A percentile compares a stretch with the other conserved stretches of the same genome.
phyloP scores from a whole-genome alignment of 768 basidiomycete species.

The Polyporus arcularius region DNA sequence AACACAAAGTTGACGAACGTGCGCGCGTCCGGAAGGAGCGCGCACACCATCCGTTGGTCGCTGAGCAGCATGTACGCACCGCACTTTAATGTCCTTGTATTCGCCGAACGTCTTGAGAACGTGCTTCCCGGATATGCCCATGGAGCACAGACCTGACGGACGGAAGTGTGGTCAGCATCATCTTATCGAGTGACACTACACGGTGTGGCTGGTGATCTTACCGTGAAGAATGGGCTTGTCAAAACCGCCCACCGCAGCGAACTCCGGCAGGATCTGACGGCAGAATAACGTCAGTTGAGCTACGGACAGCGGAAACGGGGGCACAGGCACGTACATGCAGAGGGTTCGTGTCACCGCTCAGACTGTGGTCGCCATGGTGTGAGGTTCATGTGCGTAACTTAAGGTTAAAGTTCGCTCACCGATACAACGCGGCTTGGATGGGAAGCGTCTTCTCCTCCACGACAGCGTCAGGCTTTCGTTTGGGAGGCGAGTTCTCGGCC shows the following conservation, averaged over 20 bases:
- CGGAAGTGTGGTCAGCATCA: not conserved
- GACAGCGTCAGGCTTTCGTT: slow-evolving; percentile 81
- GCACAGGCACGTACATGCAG: slow-evolving; percentile 62
- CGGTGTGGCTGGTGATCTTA: slow-evolving; percentile 19
- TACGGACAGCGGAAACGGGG: not conserved
- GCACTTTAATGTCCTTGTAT: slow-evolving; percentile 93
- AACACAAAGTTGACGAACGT: not conserved
- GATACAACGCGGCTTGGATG: slow-evolving; percentile 88
- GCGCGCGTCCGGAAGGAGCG: not conserved
- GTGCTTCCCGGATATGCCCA: slow-evolving; percentile 94
- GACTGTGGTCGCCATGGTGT: slow-evolving; percentile 39
- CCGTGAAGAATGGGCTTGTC: slow-evolving; percentile 86
- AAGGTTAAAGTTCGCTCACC: slow-evolving; percentile 45
- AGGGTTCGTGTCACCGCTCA: slow-evolving; percentile 92
- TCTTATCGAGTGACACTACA: not conserved
- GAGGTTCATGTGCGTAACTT: not conserved
- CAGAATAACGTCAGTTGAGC: not conserved
- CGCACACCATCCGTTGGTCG: not conserved
- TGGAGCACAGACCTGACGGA: slow-evolving; percentile 71
- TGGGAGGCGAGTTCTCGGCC: slow-evolving; percentile 78
- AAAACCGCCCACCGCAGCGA: slow-evolving; percentile 94
- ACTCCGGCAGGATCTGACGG: slow-evolving; percentile 78
- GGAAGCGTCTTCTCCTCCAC: slow-evolving; percentile 84
- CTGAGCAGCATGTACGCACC: slow-evolving; percentile 48
- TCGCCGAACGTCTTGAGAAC: slow-evolving; percentile 83